phyloP scores from a whole-genome alignment of 2,329 filamentous ascomycete genomes.

The Sporothrix brasiliensis region DNA sequence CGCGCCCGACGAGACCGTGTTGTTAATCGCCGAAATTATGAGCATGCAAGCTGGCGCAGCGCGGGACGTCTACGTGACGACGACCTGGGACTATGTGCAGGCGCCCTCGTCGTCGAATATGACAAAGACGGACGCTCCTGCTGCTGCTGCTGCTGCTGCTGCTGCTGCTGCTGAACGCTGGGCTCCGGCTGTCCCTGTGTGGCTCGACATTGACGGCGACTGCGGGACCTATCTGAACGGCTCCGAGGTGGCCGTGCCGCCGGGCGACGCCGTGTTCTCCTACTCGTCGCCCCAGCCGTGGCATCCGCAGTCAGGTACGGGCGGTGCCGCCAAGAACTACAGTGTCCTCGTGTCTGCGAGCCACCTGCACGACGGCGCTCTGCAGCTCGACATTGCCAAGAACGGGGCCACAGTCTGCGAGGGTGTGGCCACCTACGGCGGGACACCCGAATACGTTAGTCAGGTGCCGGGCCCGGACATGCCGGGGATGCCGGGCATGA shows the following conservation, averaged over 20 bases:
- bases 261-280: conserved; percentile 27
- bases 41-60: conserved; percentile 32
- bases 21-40: conserved; percentile 36
- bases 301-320: neutral
- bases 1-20: conserved; percentile 29
- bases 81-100: conserved; percentile 38
- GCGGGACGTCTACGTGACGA: conserved; percentile 34
- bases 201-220: conserved; percentile 39
- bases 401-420: conserved; percentile 34
- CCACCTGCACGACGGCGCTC: conserved; percentile 37
- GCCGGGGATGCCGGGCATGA: conserved; percentile 25
- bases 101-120: neutral
- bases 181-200: conserved; percentile 34
- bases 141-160: too few species aligned
- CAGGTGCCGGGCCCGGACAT: conserved; percentile 7
- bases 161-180: conserved; percentile 28
- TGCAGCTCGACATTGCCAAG: conserved; percentile 29
- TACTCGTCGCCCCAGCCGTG: conserved; percentile 34
- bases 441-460: conserved; percentile 33
- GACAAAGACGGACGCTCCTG: neutral
- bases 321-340: conserved; percentile 29
- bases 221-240: conserved; percentile 33
- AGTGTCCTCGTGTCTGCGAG: conserved; percentile 29
- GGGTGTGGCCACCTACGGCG: conserved; percentile 34
- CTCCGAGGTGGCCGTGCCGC: conserved; percentile 33